Base-by-base conservation (phyloP, 2,329 filamentous ascomycete species). In the Cordyceps pruinosa region DNA sequence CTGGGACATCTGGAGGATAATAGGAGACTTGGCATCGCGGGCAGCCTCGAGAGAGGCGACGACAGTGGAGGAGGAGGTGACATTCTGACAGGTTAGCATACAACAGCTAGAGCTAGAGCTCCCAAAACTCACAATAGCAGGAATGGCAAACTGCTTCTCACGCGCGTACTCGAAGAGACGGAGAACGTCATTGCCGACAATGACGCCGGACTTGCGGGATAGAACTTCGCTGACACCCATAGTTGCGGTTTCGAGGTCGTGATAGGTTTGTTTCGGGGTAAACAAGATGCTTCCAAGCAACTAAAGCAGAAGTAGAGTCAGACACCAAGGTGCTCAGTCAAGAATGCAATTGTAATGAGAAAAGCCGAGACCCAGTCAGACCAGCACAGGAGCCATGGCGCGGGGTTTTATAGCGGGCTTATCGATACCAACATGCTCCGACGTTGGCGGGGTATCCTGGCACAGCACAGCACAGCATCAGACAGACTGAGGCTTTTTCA, bases 31-130 rank as follows among this genome's bases (percentile, higher is more conserved):
- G 72, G 85, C 80, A 75, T 97, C 92, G 69, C 90, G 87, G 66
- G 94, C 94, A 72, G 94, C 94, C 83, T 99, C 94, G 67, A 99
- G 90, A 56, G 90, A 78, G 67, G 90, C 86, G 64, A 97, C 87
- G 62, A 72, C 73, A 54, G 78, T 80, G 62, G 90, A 96, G 61
- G 89, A 96, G 42, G 91, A 96, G 67, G 93, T 97, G 70, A 96
- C 89, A 78, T 97, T 97, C 72, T 74, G 6, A 15, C 34, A 12
- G 5, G 8, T 56, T 25, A 54, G 46, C 6, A 23, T n/a, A 13
- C 9, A 51, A 5, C 32, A n/a, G 26, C 50, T 39, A 53, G 23
- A 59, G 26, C 61, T 62, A 41, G 35, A 30, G 32, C 19, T 50
- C 35, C 2, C 23, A 12, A 7, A 26, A 68, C 72, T 52, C 68